Evolutionary conservation across 2,329 filamentous ascomycete species (phyloP), one percentile per base, ranked within the genome.

Genomic region (Cladosporium phlei): DNA sequence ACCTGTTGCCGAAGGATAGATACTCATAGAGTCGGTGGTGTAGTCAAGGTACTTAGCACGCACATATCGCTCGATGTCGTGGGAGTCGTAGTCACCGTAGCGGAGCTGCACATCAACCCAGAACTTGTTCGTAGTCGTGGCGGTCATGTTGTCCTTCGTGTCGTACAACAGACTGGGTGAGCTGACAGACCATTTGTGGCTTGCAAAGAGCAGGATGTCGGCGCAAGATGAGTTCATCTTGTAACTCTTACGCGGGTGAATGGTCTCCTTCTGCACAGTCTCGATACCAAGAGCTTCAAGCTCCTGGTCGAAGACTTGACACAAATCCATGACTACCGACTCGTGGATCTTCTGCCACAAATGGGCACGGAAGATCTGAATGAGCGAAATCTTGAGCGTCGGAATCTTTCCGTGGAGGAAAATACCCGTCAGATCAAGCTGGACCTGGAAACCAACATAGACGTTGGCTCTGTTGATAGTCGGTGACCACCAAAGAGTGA

Each of bases 161-260:
- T 98, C 93, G 63, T 94, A 95, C 3, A 98, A 74, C 58, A 95
- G 79, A 3, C 91, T 97, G 2, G 93, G 94, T 2, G 88, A 78
- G 0, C 90, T 96, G 43, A 98, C 90, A 53, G 95, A 97, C 94
- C 94, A 98, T 68, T 97, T 98, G 73, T 97, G 93, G 54, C 86
- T 95, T 28, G 93, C 91, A 63, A 98, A 98, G 8, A 98, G 79
- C 46, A 97, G 77, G 53, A 98, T 96, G 67, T 98, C 93, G 4
- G 94, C 93, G 61, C 93, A 97, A 48, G 91, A 97, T 61, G 90
- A 96, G 76, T 98, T 98, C 93, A 98, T 98, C 80, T 98, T 98
- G 80, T 98, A 98, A 4, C 89, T 96, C 71, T 98, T 98, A 80
- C 93, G 81, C 43, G 93, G 93, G 74, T 98, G 93, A 50, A 98